Evolutionary conservation across 2,329 filamentous ascomycete species (phyloP), one percentile per base, ranked within the genome.

Genomic region (Aspergillus novofumigatus): DNA sequence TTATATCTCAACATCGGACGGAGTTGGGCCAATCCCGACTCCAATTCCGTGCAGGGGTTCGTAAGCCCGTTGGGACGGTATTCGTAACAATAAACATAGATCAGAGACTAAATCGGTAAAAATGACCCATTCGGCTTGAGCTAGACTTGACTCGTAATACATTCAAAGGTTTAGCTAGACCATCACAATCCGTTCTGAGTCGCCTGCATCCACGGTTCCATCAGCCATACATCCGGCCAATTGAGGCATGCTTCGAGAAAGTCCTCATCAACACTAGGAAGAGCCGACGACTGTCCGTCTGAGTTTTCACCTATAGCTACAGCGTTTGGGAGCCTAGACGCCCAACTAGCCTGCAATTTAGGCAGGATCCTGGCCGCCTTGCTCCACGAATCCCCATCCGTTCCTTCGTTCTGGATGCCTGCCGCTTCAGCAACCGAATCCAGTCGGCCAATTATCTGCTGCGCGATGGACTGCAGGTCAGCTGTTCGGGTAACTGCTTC

Each of bases 381-480:
- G 20, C 41, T 44, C 41, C 41, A 44, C 41, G n/a, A 21, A 44
- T 44, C 41, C 41, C 41, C 41, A 21, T 44, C 23, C 4, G n/a
- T 26, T 5, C 32, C 50, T 4, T 53, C 32, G 44, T 48, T 53
- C 7, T 23, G 47, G 10, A 59, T 57, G n/a, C 57, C 54, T 2
- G 53, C 48, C 49, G 45, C 25, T 6, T 53, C 41, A 1, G 53
- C 52, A 6, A 59, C 59, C 28, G 62, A 58, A 25, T 52, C 47
- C 54, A 63, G 51, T 2, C 56, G 57, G 35, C 45, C 38, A n/a
- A 58, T 49, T 4, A 68, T 29, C 20, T 59, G 67, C 44, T 77
- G 72, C 4, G 77, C 58, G n/a, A 76, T 61, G 6, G 58, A 53
- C 2, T 76, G 63, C 0, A 78, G 62, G 49, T 79, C 72, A 4